Evolutionary conservation across 73 alveolate species (phyloP).

Genomic region (Tetrahymena borealis): DNA sequence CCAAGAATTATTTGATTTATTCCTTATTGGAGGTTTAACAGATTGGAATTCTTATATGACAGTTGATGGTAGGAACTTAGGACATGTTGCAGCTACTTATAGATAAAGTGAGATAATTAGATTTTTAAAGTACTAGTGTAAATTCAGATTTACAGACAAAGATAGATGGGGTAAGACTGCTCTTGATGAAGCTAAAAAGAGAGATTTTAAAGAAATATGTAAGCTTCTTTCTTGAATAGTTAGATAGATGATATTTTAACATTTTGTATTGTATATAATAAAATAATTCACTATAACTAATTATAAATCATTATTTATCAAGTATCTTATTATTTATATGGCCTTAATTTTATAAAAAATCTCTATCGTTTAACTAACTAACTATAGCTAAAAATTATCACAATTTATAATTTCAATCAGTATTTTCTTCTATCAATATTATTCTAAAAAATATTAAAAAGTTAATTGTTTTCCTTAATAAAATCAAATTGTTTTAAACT

Average conservation of each 20-base stretch:
- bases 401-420: too few species aligned
- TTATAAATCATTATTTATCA: too few species aligned
- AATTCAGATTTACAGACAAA: slow-evolving; percentile 11
- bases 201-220: background rate
- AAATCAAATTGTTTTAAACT: too few species aligned
- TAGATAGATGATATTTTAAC: background rate
- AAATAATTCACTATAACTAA: too few species aligned
- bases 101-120: slow-evolving; percentile 3
- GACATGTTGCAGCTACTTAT: slow-evolving; percentile 32
- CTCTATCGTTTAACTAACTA: too few species aligned
- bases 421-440: too few species aligned
- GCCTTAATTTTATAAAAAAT: too few species aligned
- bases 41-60: slow-evolving; percentile 18
- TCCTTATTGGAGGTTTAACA: slow-evolving; percentile 11
- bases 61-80: slow-evolving; percentile 21
- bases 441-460: too few species aligned
- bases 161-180: slow-evolving; percentile 36
- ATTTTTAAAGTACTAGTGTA: slow-evolving; percentile 11
- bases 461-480: too few species aligned
- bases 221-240: background rate
- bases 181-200: slow-evolving; percentile 5
- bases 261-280: too few species aligned
- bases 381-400: too few species aligned
- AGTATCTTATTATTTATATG: too few species aligned
- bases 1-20: slow-evolving; percentile 12